A percentile compares a stretch with the other conserved stretches of the same genome.
Evolutionary conservation across 1,139 yeast genomes (phyloP).

Genomic region (Zygosaccharomyces pseudobailii): DNA sequence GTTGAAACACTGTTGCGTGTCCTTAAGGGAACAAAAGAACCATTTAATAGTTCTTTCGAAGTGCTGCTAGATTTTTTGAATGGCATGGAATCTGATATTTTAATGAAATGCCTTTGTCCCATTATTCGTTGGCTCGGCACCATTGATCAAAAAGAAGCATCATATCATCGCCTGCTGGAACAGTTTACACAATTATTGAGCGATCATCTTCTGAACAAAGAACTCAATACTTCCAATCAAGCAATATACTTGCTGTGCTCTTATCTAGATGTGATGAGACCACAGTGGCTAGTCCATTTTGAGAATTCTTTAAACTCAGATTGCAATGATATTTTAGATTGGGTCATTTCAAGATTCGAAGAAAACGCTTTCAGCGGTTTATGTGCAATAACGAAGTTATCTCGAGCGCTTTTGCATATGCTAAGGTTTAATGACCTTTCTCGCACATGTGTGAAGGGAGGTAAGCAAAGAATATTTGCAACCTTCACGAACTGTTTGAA

Average conservation of each 20-base stretch:
- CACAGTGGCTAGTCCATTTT: constrained; percentile 18
- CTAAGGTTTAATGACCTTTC: constrained; percentile 20
- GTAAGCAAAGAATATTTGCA: constrained; percentile 28
- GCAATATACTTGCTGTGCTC: constrained; percentile 17
- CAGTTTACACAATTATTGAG: constrained; percentile 24
- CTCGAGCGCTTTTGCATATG: constrained; percentile 18
- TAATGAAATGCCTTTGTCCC: constrained; percentile 4
- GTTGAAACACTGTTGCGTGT: constrained; percentile 6
- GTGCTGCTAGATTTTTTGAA: constrained; percentile 3
- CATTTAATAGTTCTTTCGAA: neutral
- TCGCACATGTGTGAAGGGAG: constrained; percentile 18
- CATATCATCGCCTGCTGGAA: constrained; percentile 10
- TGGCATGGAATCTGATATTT: constrained; percentile 4
- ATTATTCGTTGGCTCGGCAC: constrained; percentile 5
- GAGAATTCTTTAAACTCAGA: constrained; percentile 19
- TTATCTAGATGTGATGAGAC: constrained; percentile 16
- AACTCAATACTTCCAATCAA: constrained; percentile 21
- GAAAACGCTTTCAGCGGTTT: constrained; percentile 23
- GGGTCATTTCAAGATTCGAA: constrained; percentile 26
- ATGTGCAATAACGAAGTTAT: constrained; percentile 11
- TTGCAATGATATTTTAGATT: constrained; percentile 28
- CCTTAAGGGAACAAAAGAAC: neutral
- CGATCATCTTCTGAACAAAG: constrained; percentile 18
- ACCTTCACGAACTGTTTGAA: constrained; percentile 18
- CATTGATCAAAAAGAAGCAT: neutral